Evolutionary conservation across 2,329 filamentous ascomycete species (phyloP), one percentile per base, ranked within the genome.

Genomic region (Kalmusia sp.): DNA sequence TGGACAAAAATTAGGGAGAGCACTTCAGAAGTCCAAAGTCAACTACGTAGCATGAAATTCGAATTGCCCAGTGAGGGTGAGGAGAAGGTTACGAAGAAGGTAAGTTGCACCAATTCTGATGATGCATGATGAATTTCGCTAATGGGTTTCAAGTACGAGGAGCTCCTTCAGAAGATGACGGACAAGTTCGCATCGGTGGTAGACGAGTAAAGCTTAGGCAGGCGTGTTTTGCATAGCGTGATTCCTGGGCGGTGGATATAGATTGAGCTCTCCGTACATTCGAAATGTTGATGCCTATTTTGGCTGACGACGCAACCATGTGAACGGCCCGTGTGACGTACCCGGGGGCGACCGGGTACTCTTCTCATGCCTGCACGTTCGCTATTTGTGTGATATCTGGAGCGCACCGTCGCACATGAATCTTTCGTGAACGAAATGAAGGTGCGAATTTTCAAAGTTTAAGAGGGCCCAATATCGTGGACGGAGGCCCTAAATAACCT

Each of bases 101-200:
- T 91, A 79, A 66, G 84, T 34, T 3, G 46, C 48, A 8, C 44
- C 17, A 46, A 19, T 12, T 12, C 12, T 21, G 35, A 28, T 19
- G 3, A 17, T 1, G 3, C 3, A n/a, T 8, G 28, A 17, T 12
- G 37, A 3, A 3, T 39, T 30, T 0, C 27, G 61, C 79, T 85
- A 72, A 85, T 73, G 51, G 25, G 46, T 40, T 3, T 38, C 46
- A 68, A 95, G 91, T 99, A 98, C 77, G 95, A 98, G 83, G 87
- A 87, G 66, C 87, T 98, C 67, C 84, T 95, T 67, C 91, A 96
- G 79, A 83, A 87, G 68, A 93, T 99, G 92, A 88, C 90, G 66
- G 95, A 99, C 80, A 96, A 96, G 81, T 99, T 99, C 79, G 95
- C 95, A 44, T 88, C 92, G 33, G 93, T 99, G 55, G 86, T 91